phyloP scores from a whole-genome alignment of 2,329 filamentous ascomycete genomes.

The Zymoseptoria tritici region DNA sequence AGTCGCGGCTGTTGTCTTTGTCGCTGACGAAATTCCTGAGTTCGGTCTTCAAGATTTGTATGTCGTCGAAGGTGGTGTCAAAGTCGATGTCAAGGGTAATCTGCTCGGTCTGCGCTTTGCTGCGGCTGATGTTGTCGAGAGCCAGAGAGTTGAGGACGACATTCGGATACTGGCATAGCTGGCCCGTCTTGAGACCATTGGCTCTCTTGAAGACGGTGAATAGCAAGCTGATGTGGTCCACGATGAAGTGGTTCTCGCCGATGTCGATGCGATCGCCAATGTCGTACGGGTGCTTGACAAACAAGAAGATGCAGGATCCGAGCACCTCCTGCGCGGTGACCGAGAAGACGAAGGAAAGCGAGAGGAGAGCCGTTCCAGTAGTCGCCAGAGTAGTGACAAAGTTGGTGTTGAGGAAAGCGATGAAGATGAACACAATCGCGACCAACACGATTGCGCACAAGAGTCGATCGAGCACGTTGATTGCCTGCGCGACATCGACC shows the following conservation, averaged over 20 bases:
- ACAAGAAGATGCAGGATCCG: constrained; percentile 97
- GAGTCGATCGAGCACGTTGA: constrained; percentile 81
- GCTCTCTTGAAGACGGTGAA: constrained; percentile 88
- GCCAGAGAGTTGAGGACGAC: constrained; percentile 86
- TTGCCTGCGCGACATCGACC: constrained; percentile 94
- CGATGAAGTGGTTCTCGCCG: constrained; percentile 58
- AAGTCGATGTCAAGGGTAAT: constrained; percentile 75
- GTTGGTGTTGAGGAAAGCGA: constrained; percentile 80
- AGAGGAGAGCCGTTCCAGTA: constrained; percentile 84
- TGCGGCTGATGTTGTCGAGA: constrained; percentile 89
- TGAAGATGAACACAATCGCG: constrained; percentile 55
- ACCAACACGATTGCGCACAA: constrained; percentile 74
- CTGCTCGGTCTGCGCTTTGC: constrained; percentile 83
- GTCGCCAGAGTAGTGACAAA: constrained; percentile 82
- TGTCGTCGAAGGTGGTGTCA: constrained; percentile 81
- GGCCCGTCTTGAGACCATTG: constrained; percentile 63
- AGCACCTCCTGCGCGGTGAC: constrained; percentile 88
- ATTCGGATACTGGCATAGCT: constrained; percentile 68
- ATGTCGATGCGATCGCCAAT: constrained; percentile 92
- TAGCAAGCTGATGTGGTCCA: constrained; percentile 89
- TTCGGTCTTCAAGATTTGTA: constrained; percentile 75
- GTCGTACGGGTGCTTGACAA: constrained; percentile 97
- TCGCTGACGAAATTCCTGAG: constrained; percentile 77
- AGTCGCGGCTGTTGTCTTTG: constrained; percentile 83
- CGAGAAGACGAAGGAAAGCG: constrained; percentile 93